phyloP scores from a whole-genome alignment of 108 stramenopile genomes.

The Cyclotella choctawhatcheeana region DNA sequence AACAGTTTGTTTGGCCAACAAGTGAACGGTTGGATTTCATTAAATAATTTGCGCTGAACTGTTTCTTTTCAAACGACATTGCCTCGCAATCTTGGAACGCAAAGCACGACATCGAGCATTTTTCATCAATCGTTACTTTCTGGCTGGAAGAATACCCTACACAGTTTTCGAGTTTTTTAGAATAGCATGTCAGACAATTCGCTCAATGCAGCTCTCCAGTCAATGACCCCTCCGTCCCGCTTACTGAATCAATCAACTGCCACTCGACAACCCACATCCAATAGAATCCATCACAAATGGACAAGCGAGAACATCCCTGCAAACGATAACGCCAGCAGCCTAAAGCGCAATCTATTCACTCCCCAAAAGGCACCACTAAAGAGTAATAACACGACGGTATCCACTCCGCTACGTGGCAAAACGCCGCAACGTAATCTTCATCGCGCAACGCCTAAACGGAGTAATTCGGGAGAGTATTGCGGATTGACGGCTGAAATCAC shows the following conservation, averaged over 20 bases:
- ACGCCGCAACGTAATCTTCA: slow-evolving; percentile 1
- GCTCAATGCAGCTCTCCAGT: neutral
- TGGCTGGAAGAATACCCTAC: no score
- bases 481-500: slow-evolving; percentile 40
- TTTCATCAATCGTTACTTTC: no score
- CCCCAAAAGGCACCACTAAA: neutral
- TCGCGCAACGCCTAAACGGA: slow-evolving; percentile 1
- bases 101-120: no score
- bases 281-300: neutral
- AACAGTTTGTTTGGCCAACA: no score
- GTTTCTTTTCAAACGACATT: no score
- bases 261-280: no score
- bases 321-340: neutral
- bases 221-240: neutral
- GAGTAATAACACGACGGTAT: neutral
- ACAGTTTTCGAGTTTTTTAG: no score
- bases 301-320: neutral
- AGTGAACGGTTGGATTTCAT: no score
- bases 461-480: slow-evolving; percentile 24
- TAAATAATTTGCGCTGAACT: no score
- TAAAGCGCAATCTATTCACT: neutral
- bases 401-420: neutral
- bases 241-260: neutral
- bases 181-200: neutral
- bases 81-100: no score